Percentiles rank a stretch among this genome's conserved stretches.
Conservation (phyloP, 164 flowering plant species). For the Akebia trifoliata region DNA sequence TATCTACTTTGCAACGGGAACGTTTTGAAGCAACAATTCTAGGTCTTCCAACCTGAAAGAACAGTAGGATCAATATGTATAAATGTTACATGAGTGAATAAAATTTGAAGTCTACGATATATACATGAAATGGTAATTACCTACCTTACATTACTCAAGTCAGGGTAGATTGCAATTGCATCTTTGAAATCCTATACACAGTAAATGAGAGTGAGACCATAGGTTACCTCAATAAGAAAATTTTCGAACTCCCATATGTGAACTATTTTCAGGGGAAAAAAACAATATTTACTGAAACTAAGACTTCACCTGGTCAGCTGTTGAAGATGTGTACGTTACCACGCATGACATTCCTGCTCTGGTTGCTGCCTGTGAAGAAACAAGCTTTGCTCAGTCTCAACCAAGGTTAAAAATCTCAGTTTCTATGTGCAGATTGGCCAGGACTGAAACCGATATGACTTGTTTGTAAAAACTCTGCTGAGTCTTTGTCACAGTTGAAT, state of each 20-base stretch:
- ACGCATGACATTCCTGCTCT: slow-evolving; percentile 88
- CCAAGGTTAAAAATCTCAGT: not conserved
- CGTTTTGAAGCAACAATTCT: slow-evolving; percentile 53
- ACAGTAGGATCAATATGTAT: not conserved
- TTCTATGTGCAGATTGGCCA: not conserved
- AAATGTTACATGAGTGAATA: not conserved
- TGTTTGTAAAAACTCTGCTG: not conserved
- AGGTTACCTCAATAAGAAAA: too few relatives aligned
- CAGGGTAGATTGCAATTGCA: slow-evolving; percentile 79
- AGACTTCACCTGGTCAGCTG: slow-evolving; percentile 71
- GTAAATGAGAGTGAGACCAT: too few relatives aligned
- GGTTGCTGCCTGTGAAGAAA: slow-evolving; percentile 69
- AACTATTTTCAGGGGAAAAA: not conserved
- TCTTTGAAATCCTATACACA: slow-evolving; percentile 68
- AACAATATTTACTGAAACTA: not conserved
- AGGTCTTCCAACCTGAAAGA: slow-evolving; percentile 60
- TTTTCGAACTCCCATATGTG: too few relatives aligned
- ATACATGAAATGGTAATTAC: not conserved
- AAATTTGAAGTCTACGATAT: not conserved
- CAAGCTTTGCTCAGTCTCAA: slow-evolving; percentile 1
- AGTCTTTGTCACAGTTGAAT: not conserved
- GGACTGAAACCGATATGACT: not conserved
- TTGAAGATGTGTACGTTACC: slow-evolving; percentile 82
- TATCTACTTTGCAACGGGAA: slow-evolving; percentile 34
- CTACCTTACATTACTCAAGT: slow-evolving; percentile 73